These are phyloP conservation scores for Quercus phellos DNA, from an alignment of 331 rosid species.

Conservation along the genomic window DNA sequence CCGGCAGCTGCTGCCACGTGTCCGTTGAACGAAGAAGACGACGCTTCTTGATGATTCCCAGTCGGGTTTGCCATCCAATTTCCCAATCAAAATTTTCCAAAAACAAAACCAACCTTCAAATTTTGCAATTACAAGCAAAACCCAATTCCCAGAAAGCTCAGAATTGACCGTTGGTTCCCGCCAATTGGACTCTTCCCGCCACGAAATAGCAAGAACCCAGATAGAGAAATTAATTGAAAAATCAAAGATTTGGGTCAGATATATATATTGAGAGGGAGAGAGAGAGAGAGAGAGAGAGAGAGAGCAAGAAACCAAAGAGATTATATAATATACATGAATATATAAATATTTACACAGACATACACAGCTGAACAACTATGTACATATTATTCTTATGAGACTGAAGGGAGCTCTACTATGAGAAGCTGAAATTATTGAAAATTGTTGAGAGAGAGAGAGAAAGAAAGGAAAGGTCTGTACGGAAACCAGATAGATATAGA, in stretches of 20 bases:
- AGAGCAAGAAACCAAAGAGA: constrained; percentile 13
- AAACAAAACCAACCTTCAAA: constrained; percentile 1
- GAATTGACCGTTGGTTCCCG: constrained; percentile 58
- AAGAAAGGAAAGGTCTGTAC: constrained; percentile 2
- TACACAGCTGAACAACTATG: background rate
- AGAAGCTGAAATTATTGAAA: background rate
- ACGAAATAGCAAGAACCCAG: constrained; percentile 17
- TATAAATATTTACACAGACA: background rate
- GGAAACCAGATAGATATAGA: constrained; percentile 13
- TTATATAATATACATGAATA: background rate
- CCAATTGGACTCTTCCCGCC: constrained; percentile 43
- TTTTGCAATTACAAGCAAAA: constrained; percentile 10
- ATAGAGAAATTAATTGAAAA: background rate
- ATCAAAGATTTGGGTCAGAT: background rate
- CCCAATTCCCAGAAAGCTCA: constrained; percentile 25
- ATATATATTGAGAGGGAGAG: background rate
- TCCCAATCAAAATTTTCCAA: background rate
- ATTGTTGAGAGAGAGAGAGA: constrained; percentile 8
- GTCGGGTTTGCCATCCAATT: constrained; percentile 82
- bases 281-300: background rate
- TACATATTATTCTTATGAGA: constrained; percentile 19
- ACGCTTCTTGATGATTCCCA: constrained; percentile 81
- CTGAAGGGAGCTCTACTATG: constrained; percentile 40
- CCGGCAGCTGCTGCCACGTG: background rate
- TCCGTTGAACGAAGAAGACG: constrained; percentile 66